Evolutionary conservation across 2,329 filamentous ascomycete species (phyloP), one percentile per base, ranked within the genome.

Genomic region (Nigrospora osmanthi): DNA sequence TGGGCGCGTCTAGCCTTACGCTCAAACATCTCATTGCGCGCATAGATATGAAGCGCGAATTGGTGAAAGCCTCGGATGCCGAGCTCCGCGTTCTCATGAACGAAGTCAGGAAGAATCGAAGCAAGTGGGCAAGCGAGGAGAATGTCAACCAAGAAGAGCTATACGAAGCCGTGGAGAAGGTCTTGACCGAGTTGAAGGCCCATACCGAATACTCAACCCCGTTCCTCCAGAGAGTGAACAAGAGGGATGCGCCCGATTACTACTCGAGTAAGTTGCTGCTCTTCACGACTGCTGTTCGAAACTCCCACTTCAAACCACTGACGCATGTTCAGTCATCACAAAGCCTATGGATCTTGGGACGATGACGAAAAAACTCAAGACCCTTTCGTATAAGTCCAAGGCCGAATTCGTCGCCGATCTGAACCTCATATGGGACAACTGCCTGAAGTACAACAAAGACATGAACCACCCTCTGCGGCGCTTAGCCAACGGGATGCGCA

Each of bases 61-160:
- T 88, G 69, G 91, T 98, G 43, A 81, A 83, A 61, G 91, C 93
- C 15, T 95, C 90, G 1, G 93, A 98, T 68, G 86, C 89, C 19
- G 91, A 98, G 60, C 73, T 98, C 48, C 82, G 93, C 48, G 88
- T 85, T 41, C 71, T 98, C 47, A 95, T 98, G 78, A 96, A 93
- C 57, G 93, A 98, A 65, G 93, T 98, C 15, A 81, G 93, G 52
- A 98, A 97, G 66, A 97, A 97, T 56, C 78, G 93, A 57, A 97
- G 91, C 66, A 98, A 98, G 68, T 98, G 93, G 93, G 91, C 93
- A 4, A 97, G 87, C 62, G 93, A 97, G 65, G 93, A 98, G 56
- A 93, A 94, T 54, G 85, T 98, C 49, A 91, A 93, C 48, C 93
- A 98, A 66, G 93, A 98, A 65, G 93, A 98, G 66, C 75, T 98